Conservation (phyloP, 2,329 filamentous ascomycete genomes). For the Fusarium pseudograminearum region DNA sequence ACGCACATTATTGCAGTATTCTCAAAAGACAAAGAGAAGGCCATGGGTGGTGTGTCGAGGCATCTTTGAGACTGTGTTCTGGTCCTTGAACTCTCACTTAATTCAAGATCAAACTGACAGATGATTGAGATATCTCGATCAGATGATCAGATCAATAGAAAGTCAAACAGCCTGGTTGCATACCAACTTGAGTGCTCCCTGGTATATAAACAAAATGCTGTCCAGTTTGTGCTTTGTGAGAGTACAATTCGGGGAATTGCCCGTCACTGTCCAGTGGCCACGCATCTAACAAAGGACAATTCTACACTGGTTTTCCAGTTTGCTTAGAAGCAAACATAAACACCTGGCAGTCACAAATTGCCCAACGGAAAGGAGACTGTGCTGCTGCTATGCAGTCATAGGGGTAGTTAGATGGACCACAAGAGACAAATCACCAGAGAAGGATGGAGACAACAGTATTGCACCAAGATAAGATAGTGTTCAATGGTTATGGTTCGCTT, state of each 20-base stretch:
- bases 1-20: no score
- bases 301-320: neutral
- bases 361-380: neutral
- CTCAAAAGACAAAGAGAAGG: neutral
- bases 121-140: no score
- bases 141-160: neutral
- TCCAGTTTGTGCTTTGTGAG: no score
- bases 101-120: neutral
- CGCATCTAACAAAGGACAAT: no score
- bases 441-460: neutral
- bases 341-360: neutral
- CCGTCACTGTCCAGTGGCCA: no score
- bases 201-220: no score
- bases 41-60: neutral
- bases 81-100: neutral
- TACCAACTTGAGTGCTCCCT: no score
- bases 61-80: neutral
- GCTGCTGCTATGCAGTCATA: neutral
- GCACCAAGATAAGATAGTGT: slow-evolving; percentile 3
- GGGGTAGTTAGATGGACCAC: no score
- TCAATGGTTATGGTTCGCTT: slow-evolving; percentile 9
- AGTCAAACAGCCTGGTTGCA: no score
- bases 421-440: neutral
- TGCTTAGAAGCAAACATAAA: neutral
- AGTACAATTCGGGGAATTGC: no score